A percentile compares a stretch with the other conserved stretches of the same genome.
phyloP scores from a whole-genome alignment of 2,329 filamentous ascomycete species.

The Bertia moriformis region DNA sequence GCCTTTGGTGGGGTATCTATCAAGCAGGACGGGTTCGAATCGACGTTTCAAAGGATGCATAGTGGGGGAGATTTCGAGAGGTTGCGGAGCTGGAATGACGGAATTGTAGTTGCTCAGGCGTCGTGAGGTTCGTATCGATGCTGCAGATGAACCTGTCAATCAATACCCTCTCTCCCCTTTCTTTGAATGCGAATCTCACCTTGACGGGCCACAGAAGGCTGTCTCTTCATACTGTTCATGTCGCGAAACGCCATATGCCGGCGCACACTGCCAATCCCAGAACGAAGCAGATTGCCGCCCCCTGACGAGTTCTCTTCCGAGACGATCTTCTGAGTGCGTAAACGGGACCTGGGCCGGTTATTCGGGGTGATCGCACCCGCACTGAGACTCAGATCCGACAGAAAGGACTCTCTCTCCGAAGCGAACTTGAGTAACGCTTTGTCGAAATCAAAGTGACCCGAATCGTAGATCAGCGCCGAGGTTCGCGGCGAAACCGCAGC shows the following conservation, averaged over 20 bases:
- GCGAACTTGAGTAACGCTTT: conserved; percentile 87
- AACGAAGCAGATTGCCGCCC: conserved; percentile 10
- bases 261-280: conserved; percentile 69
- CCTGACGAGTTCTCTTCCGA: background rate
- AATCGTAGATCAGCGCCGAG: conserved; percentile 19
- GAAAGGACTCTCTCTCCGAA: conserved; percentile 81
- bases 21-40: conserved; percentile 90
- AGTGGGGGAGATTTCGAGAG: conserved; percentile 72
- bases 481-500: conserved; percentile 9
- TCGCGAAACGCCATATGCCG: conserved; percentile 85
- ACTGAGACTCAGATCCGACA: conserved; percentile 80
- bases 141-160: conserved; percentile 1
- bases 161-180: too few relatives aligned
- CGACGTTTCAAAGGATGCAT: conserved; percentile 91
- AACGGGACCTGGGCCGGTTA: conserved; percentile 59
- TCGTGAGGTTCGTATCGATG: conserved; percentile 5
- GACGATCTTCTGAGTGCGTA: conserved; percentile 56
- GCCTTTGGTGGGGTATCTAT: conserved; percentile 77
- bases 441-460: conserved; percentile 93
- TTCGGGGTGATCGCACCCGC: conserved; percentile 65
- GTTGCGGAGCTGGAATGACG: conserved; percentile 85
- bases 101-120: conserved; percentile 96
- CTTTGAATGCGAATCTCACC: too few relatives aligned
- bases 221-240: conserved; percentile 87
- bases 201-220: conserved; percentile 61